Percentiles rank a stretch among this genome's conserved stretches.
Evolutionary conservation across 768 basidiomycete species (phyloP).

Genomic region (Exidia glandulosa): DNA sequence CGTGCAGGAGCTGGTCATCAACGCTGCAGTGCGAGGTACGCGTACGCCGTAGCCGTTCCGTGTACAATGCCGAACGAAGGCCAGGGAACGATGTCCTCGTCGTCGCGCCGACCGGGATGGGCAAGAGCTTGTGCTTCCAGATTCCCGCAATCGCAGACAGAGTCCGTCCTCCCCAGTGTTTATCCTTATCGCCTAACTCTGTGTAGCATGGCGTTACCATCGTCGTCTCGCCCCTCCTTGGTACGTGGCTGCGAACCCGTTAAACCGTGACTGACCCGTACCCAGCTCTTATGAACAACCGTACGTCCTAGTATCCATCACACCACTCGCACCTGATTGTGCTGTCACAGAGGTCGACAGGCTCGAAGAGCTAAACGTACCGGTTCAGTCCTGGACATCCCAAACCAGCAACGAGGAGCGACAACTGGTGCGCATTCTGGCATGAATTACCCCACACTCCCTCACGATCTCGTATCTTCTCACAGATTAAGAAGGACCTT

Average conservation of each 20-base stretch:
- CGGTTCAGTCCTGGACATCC: slow-evolving; percentile 54
- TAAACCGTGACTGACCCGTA: background rate
- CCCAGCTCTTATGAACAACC: slow-evolving; percentile 73
- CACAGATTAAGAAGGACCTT: slow-evolving; percentile 53
- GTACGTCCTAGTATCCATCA: slow-evolving; percentile 26
- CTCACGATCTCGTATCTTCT: too few relatives aligned
- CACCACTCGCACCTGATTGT: background rate
- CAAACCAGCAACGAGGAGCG: slow-evolving; percentile 49
- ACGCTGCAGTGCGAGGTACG: slow-evolving; percentile 55
- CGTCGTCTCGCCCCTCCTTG: slow-evolving; percentile 66
- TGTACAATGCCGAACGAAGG: background rate
- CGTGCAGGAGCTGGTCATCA: slow-evolving; percentile 65
- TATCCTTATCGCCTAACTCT: slow-evolving; percentile 2
- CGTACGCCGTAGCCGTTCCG: background rate
- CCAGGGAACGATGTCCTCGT: slow-evolving; percentile 65
- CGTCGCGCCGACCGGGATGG: slow-evolving; percentile 82
- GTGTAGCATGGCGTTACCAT: slow-evolving; percentile 56
- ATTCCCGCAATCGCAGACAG: slow-evolving; percentile 60
- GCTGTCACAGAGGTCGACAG: slow-evolving; percentile 46
- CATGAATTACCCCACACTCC: background rate
- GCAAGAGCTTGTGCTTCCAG: slow-evolving; percentile 86
- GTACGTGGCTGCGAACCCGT: slow-evolving; percentile 25
- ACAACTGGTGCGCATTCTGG: slow-evolving; percentile 30
- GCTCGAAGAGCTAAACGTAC: slow-evolving; percentile 41
- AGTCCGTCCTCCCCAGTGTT: too few relatives aligned